Base-by-base conservation (phyloP, 805 yeast species). In the Wickerhamiella domercqiae region DNA sequence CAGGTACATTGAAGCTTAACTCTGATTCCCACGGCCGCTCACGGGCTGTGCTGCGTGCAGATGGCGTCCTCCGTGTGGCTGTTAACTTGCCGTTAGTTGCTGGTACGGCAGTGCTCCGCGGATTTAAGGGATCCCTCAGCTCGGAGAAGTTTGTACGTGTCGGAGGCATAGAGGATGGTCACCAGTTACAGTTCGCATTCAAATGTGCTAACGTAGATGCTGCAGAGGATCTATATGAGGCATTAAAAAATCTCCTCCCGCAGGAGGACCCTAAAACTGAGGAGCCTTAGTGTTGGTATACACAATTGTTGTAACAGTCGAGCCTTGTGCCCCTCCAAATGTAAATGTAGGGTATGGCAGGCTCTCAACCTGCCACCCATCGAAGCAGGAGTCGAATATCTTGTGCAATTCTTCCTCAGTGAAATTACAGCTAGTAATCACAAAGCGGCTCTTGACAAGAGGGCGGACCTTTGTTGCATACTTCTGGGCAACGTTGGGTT, bases 391-490 rank as follows among this genome's bases (percentile, higher is more conserved):
- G 26, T 19, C 59, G 58, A 44, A 24, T 11, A 45, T 28, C 6
- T 18, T 6, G 2, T 63, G 63, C 36, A 90, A 66, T 54, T 90
- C 98, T 0, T 62, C 59, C 50, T 80, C 78, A 1, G 97, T 87
- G 56, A 90, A 90, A 56, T 90, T 90, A 57, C 99, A 90, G 19
- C 94, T 80, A 0, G 98, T 90, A 29, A 90, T 75, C 35, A 78
- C 55, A 25, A 90, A 56, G 4, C 76, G 55, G 11, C 55, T 44
- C 31, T 66, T 65, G 57, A 90, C 59, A 37, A 81, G 47, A 39
- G 67, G 66, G 33, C 63, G 61, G 16, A 82, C 75, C 25, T 71
- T 74, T 0, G 47, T 45, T 0, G 84, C 73, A 50, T 90, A 87
- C 13, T 71, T 61, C 67, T 47, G 47, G 1, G 47, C 48, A 3